These are phyloP conservation scores for Beauveria rudraprayagi DNA, from an alignment of 2,329 filamentous ascomycete genomes.

Conservation along the genomic window DNA sequence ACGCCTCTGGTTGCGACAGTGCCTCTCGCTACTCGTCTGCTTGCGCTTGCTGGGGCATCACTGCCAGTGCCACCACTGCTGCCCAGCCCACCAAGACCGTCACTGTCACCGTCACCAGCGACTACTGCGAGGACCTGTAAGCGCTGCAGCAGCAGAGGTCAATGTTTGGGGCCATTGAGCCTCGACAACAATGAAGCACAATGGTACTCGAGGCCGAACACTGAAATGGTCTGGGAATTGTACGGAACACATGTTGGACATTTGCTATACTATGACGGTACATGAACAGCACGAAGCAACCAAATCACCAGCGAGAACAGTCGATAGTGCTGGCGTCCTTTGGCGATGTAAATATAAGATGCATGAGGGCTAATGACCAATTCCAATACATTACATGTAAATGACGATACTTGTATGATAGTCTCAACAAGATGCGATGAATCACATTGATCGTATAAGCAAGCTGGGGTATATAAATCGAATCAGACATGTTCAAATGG, in stretches of 20 bases:
- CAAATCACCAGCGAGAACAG: not conserved
- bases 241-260: not conserved
- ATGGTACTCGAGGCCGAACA: too few relatives aligned
- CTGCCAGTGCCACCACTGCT: slow-evolving; percentile 29
- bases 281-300: slow-evolving; percentile 10
- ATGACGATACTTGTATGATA: too few relatives aligned
- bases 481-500: not conserved
- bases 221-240: not conserved
- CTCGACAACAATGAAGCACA: not conserved
- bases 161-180: not conserved
- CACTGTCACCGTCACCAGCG: slow-evolving; percentile 33
- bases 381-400: not conserved
- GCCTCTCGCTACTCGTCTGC: slow-evolving; percentile 31
- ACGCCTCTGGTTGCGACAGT: slow-evolving; percentile 30
- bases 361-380: slow-evolving; percentile 1
- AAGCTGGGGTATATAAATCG: not conserved
- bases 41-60: slow-evolving; percentile 39
- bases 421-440: too few relatives aligned
- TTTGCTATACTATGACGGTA: not conserved
- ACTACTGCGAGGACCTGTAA: slow-evolving; percentile 33
- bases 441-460: not conserved
- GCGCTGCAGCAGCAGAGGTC: not conserved
- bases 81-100: slow-evolving; percentile 30
- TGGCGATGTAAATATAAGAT: slow-evolving; percentile 6
- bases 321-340: not conserved